Base-by-base conservation (phyloP, 805 yeast species). In the Metschnikowia kofuensis region DNA sequence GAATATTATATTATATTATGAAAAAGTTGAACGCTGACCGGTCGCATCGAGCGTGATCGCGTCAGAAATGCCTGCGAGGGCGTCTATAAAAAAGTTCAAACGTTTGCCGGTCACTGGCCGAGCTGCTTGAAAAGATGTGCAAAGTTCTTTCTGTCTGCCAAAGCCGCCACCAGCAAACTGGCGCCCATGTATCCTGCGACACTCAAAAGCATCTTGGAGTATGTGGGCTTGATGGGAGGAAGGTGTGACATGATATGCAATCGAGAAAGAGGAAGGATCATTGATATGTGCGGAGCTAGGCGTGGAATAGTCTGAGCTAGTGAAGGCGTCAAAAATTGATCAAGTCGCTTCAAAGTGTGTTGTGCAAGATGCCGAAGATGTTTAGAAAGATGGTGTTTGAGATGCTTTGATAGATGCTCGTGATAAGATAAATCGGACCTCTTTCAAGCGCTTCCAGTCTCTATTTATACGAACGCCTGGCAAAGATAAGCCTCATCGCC, bases 121-220 rank as follows among this genome's bases (percentile, higher is more conserved):
- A 67, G 51, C 53, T 67, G 70, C 53, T 55, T 65, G 59, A 67
- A 67, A 10, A 66, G 49, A 49, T 66, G 59, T 37, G 62, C 59
- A 35, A 59, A 58, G 45, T 66, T 55, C 47, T 58, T 63, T 43
- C 56, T 60, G 50, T 66, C 68, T n/a, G 68, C 70, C 49, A 64
- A 44, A 14, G 58, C 54, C 15, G 70, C 70, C 21, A 67, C 60
- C 47, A 61, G 62, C 34, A 64, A 45, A 40, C 64, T 58, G 41
- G 66, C 66, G 6, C 61, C 53, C 32, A 61, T 46, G 52, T 65
- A 65, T 42, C 58, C 59, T 9, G 57, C 52, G 34, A 57, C 60
- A 28, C 64, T 52, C 40, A 61, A 54, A 27, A 54, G 45, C 51
- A 64, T 35, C 43, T 53, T 57, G 42, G 54, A 54, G 48, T 49